Base-by-base conservation (phyloP, 768 basidiomycete species). In the Russula abietina region DNA sequence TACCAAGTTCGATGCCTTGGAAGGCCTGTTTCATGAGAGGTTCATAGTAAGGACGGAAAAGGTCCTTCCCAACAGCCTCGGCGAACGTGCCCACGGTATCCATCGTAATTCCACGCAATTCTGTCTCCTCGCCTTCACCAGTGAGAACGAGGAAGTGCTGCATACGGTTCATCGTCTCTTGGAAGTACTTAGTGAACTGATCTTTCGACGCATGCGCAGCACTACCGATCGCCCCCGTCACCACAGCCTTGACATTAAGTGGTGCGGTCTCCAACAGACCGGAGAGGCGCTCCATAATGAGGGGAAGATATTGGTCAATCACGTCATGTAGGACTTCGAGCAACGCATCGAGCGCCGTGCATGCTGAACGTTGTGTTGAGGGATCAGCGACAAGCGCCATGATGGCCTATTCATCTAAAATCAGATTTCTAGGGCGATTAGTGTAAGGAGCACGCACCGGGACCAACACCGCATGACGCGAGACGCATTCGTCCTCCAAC, bases 41-140 rank as follows among this genome's bases (percentile, higher is more conserved):
- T n/a, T 86, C 81, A 80, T 96, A 97, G 83, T 89, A 98, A 19
- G 94, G 95, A 38, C 91, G 80, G 87, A 98, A 99, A 32, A 85
- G 78, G 16, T 98, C 95, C 71, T 87, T 84, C 66, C 97, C 96
- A 63, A 98, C 92, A 9, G 96, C 93, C 76, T 98, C 96, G 16
- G 97, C 92, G 69, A 99, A 93, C 0, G 97, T 98, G 57, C 97
- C 97, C 63, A 98, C 87, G n/a, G 97, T 93, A 75, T 98, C 97
- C 86, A 97, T 97, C 12, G 96, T 89, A 71, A 98, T 95, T 41
- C 97, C 96, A 61, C 96, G 91, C 43, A 99, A 83, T 69, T 98
- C 95, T 49, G 81, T 85, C 76, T 97, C 93, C 72, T 97, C 96
- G 51, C 92, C 94, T 68, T 95, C 91, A 32, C 83, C 88, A 24